Evolutionary conservation across 2,329 filamentous ascomycete species (phyloP).

Genomic region (Neofusicoccum umdonicola): DNA sequence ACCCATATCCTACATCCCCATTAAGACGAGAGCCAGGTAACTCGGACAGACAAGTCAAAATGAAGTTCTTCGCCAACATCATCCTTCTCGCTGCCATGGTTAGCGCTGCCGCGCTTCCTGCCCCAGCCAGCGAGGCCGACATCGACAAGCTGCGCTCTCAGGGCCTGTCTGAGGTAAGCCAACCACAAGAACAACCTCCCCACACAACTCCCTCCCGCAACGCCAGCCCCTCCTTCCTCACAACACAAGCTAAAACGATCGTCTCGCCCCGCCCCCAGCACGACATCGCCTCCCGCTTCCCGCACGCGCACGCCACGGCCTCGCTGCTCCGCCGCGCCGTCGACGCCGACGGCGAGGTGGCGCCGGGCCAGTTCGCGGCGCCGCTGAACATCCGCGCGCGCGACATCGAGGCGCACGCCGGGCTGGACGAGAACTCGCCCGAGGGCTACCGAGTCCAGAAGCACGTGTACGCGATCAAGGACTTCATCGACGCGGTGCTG

Average conservation of each 20-base stretch:
- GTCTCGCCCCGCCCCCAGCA: not conserved
- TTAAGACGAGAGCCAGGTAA: not conserved
- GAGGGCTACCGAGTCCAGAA: slow-evolving; percentile 18
- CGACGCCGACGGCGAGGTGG: slow-evolving; percentile 35
- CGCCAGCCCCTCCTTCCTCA: not conserved
- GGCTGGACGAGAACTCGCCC: slow-evolving; percentile 28
- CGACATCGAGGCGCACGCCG: slow-evolving; percentile 1
- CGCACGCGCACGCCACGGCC: slow-evolving; percentile 12
- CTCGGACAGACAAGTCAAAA: not conserved
- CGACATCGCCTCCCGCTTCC: slow-evolving; percentile 13
- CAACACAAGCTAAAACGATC: not conserved
- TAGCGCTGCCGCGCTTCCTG: not conserved
- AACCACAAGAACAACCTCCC: not conserved
- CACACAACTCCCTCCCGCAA: not conserved
- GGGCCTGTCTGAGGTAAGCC: slow-evolving; percentile 30
- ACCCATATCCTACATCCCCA: not conserved
- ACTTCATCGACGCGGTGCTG: slow-evolving; percentile 27
- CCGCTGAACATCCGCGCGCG: slow-evolving; percentile 11
- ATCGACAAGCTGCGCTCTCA: slow-evolving; percentile 5
- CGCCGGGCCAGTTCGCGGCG: slow-evolving; percentile 33
- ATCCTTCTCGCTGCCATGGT: not conserved
- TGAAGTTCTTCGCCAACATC: slow-evolving; percentile 6
- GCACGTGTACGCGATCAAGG: slow-evolving; percentile 21
- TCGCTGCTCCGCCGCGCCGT: slow-evolving; percentile 22
- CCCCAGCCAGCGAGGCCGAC: slow-evolving; percentile 12